Evolutionary conservation across 1,284 basidiomycete genomes (phyloP), one percentile per base, ranked within the genome.

Genomic region (Cutaneotrichosporon sp.): DNA sequence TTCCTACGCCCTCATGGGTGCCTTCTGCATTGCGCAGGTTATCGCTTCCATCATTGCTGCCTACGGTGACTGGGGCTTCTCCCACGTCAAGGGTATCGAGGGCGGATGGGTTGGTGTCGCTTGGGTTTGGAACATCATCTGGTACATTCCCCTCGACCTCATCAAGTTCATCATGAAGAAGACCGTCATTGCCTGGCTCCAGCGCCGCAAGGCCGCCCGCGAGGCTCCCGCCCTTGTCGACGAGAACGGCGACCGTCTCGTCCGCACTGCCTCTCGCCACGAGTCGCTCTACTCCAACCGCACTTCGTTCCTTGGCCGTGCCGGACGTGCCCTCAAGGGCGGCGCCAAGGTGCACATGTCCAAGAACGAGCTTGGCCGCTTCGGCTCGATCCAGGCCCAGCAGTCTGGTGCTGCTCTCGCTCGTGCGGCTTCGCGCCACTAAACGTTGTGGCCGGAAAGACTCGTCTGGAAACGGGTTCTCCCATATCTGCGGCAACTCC

Each of bases 131-230:
- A 88, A 94, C 79, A 88, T 96, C 62, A 71, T 93, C 55, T 94
- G 91, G 91, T 96, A 92, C 83, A 75, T 88, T 63, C 91, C 93
- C 58, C 84, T 97, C 54, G 93, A 97, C 77, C 82, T 84, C 73
- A 86, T 97, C 83, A 97, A 97, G 82, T 96, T 96, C 74, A 85
- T 80, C 50, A 92, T 96, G 87, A 91, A 93, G 80, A 86, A 84
- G 22, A 91, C 89, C 41, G 77, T 91, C 74, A 93, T 97, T 81
- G 87, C 86, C 78, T 80, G 64, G 61, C 82, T 94, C 68, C 87
- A 87, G 58, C 74, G 80, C 50, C 86, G 88, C 83, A 84, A 73
- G 79, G 81, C 65, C 74, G 66, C 54, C 68, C 77, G 70, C 66
- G n/a, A n/a, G n/a, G 59, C 64, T 35, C 76, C 80, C 51, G 76